These are phyloP conservation scores for Geum urbanum DNA, from an alignment of 306 rosid species.

Conservation along the genomic window DNA sequence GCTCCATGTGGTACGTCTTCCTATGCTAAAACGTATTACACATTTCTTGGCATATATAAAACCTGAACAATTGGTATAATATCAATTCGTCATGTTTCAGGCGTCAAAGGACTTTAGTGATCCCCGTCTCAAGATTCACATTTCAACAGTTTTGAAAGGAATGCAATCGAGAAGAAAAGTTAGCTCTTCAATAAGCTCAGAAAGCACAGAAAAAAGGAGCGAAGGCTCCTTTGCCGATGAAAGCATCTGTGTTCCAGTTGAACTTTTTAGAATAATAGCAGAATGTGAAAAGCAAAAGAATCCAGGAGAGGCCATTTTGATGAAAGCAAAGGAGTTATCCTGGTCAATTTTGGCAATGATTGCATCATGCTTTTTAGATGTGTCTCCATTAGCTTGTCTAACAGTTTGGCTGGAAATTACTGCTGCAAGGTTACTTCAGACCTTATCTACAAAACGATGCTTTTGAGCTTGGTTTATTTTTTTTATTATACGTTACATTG, in stretches of 20 bases:
- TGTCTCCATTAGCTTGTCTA: constrained; percentile 81
- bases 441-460: constrained; percentile 19
- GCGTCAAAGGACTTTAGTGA: constrained; percentile 90
- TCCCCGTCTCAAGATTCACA: constrained; percentile 77
- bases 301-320: constrained; percentile 82
- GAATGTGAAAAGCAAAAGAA: constrained; percentile 70
- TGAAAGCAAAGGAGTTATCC: constrained; percentile 87
- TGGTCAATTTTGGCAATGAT: constrained; percentile 94
- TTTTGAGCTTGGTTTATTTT: background rate
- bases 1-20: constrained; percentile 55
- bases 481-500: background rate
- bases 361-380: constrained; percentile 91
- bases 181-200: constrained; percentile 49
- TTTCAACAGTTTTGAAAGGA: constrained; percentile 80
- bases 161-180: constrained; percentile 75
- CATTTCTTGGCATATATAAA: constrained; percentile 8
- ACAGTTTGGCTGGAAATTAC: constrained; percentile 95
- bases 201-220: constrained; percentile 50
- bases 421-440: constrained; percentile 74
- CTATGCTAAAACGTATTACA: constrained; percentile 10
- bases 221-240: constrained; percentile 54
- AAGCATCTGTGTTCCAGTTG: constrained; percentile 64
- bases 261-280: constrained; percentile 82
- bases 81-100: constrained; percentile 41
- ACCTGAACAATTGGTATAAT: constrained; percentile 24